A percentile compares a stretch with the other conserved stretches of the same genome.
These are phyloP conservation scores for Gyrodon lividus DNA, from an alignment of 768 basidiomycete species.

Conservation along the genomic window DNA sequence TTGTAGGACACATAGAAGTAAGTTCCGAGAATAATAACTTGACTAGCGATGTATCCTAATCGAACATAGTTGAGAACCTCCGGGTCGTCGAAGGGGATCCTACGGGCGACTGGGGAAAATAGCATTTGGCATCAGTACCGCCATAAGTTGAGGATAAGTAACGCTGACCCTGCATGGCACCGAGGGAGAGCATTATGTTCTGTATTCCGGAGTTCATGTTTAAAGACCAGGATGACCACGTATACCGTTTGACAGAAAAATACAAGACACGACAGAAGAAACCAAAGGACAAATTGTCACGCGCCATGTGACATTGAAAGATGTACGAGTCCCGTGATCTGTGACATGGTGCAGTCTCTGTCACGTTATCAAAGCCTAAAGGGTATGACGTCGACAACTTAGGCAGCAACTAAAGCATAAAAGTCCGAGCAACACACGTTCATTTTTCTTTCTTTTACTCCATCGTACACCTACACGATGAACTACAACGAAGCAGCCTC, in stretches of 20 bases:
- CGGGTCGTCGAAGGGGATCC: constrained; percentile 89
- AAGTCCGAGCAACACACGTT: not conserved
- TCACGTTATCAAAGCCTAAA: too few relatives aligned
- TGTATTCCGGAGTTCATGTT: constrained; percentile 74
- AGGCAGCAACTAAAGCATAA: too few relatives aligned
- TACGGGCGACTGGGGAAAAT: constrained; percentile 69
- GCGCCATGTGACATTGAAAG: not conserved
- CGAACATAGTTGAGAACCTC: constrained; percentile 79
- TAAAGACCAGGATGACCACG: constrained; percentile 14
- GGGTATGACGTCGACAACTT: constrained; percentile 31
- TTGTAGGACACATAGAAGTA: constrained; percentile 81
- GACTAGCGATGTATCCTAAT: constrained; percentile 74
- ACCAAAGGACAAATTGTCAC: not conserved
- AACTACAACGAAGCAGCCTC: constrained; percentile 47
- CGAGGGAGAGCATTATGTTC: constrained; percentile 88
- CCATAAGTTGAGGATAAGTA: not conserved
- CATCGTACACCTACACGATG: constrained; percentile 14
- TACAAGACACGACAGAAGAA: constrained; percentile 7
- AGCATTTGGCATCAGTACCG: not conserved
- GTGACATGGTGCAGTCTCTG: not conserved
- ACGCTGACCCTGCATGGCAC: constrained; percentile 80
- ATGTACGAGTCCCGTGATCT: not conserved
- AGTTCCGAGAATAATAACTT: constrained; percentile 64
- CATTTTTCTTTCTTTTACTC: not conserved
- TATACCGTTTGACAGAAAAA: constrained; percentile 13